These are phyloP conservation scores for Spathaspora girioi DNA, from an alignment of 805 yeast species.

Conservation along the genomic window DNA sequence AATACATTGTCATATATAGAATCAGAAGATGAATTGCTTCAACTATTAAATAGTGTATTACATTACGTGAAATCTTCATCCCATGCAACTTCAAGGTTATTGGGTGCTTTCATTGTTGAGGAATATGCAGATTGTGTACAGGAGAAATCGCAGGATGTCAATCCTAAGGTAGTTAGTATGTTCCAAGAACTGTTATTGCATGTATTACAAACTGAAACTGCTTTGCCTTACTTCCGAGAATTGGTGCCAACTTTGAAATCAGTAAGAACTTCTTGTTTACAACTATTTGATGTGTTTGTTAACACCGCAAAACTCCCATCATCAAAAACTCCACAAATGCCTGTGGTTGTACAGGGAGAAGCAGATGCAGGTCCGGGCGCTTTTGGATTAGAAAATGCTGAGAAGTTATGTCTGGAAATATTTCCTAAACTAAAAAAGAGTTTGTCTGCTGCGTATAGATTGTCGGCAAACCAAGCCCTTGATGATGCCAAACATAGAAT, in stretches of 20 bases:
- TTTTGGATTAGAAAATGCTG: constrained; percentile 76
- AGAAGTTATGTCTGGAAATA: constrained; percentile 57
- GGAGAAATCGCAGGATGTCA: constrained; percentile 10
- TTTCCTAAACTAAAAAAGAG: constrained; percentile 61
- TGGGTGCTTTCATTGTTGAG: constrained; percentile 64
- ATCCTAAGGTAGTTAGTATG: constrained; percentile 14
- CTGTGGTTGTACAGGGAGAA: constrained; percentile 92
- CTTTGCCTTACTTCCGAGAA: constrained; percentile 67
- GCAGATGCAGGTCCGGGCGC: constrained; percentile 92
- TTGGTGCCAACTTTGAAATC: constrained; percentile 82
- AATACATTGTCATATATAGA: constrained; percentile 50
- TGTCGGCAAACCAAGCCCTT: constrained; percentile 65
- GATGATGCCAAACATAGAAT: constrained; percentile 78
- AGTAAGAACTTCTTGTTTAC: constrained; percentile 82
- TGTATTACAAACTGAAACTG: constrained; percentile 33
- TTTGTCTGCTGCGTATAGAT: constrained; percentile 65
- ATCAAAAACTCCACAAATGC: constrained; percentile 72
- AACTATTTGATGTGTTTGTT: constrained; percentile 72
- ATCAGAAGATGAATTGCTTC: constrained; percentile 32
- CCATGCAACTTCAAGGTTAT: constrained; percentile 78
- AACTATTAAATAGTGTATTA: constrained; percentile 35
- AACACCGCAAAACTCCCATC: constrained; percentile 72
- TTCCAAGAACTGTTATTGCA: constrained; percentile 27
- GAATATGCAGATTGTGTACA: constrained; percentile 50
- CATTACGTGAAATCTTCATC: constrained; percentile 47